Conservation (phyloP, 179 eudicot genomes). For the Nepenthes alata region DNA sequence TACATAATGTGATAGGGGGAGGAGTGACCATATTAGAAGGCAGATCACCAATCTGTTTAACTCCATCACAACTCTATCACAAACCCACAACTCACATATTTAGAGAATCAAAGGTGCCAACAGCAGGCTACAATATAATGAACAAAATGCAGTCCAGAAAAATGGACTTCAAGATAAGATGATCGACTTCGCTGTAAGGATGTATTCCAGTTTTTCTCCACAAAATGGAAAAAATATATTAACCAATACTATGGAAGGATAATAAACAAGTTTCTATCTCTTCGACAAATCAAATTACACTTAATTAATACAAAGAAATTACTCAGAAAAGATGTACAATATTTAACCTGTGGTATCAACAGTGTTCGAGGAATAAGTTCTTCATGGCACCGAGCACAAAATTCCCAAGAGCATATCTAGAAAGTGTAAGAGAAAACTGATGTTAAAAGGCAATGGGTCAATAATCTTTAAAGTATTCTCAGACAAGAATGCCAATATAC, state of each 20-base stretch:
- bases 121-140: not conserved
- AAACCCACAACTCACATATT: too few species aligned
- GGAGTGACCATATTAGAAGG: too few species aligned
- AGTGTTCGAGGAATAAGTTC: slow-evolving; percentile 86
- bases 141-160: not conserved
- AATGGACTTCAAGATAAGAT: not conserved
- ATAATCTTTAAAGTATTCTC: slow-evolving; percentile 1
- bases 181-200: too few species aligned
- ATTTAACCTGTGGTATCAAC: slow-evolving; percentile 65
- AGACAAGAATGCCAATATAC: slow-evolving; percentile 3
- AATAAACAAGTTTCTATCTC: not conserved
- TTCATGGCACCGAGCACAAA: slow-evolving; percentile 90
- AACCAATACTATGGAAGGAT: too few species aligned
- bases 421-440: slow-evolving; percentile 4
- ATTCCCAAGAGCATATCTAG: slow-evolving; percentile 99
- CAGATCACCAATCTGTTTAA: too few species aligned
- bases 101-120: not conserved
- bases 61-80: too few species aligned
- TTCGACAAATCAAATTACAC: not conserved
- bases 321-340: too few species aligned
- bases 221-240: not conserved
- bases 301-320: not conserved
- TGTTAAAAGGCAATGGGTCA: slow-evolving; percentile 2
- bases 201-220: not conserved
- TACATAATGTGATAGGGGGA: too few species aligned